Conservation (phyloP, 495 filamentous ascomycete genomes). For the Viridothelium virens region DNA sequence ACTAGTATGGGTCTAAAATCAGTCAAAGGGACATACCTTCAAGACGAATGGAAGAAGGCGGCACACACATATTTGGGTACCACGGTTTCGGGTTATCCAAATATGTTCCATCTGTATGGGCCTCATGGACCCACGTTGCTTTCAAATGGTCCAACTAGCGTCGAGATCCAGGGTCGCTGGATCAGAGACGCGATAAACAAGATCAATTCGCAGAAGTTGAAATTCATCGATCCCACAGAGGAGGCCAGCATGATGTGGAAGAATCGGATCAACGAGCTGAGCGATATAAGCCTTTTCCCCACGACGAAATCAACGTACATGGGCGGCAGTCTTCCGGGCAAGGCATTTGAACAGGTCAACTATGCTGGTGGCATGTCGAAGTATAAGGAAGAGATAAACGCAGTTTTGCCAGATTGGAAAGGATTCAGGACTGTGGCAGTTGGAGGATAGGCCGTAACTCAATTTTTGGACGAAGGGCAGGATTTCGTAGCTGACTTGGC, state of each 20-base stretch:
- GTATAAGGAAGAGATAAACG: slow-evolving; percentile 38
- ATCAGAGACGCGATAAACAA: slow-evolving; percentile 43
- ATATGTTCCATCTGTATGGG: slow-evolving; percentile 48
- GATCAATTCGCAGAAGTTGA: slow-evolving; percentile 33
- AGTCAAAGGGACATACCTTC: slow-evolving; percentile 35
- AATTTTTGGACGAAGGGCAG: background rate
- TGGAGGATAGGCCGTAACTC: background rate
- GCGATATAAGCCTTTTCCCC: slow-evolving; percentile 26
- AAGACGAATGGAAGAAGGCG: slow-evolving; percentile 44
- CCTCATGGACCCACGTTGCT: slow-evolving; percentile 44
- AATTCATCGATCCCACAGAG: slow-evolving; percentile 37
- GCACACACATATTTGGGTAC: slow-evolving; percentile 46
- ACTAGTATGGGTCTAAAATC: slow-evolving; percentile 41
- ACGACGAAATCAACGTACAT: slow-evolving; percentile 42
- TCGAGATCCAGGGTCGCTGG: slow-evolving; percentile 48
- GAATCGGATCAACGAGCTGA: slow-evolving; percentile 23
- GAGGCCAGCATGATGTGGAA: slow-evolving; percentile 37
- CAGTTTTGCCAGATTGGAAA: slow-evolving; percentile 12
- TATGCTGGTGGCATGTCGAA: slow-evolving; percentile 38
- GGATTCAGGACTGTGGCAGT: slow-evolving; percentile 16
- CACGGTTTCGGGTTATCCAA: slow-evolving; percentile 42
- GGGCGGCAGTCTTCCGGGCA: slow-evolving; percentile 46
- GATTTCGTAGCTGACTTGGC: background rate
- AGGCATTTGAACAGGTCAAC: slow-evolving; percentile 41
- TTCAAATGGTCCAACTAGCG: slow-evolving; percentile 45